Evolutionary conservation across 805 yeast species (phyloP).

Genomic region (Starmerella geochares): DNA sequence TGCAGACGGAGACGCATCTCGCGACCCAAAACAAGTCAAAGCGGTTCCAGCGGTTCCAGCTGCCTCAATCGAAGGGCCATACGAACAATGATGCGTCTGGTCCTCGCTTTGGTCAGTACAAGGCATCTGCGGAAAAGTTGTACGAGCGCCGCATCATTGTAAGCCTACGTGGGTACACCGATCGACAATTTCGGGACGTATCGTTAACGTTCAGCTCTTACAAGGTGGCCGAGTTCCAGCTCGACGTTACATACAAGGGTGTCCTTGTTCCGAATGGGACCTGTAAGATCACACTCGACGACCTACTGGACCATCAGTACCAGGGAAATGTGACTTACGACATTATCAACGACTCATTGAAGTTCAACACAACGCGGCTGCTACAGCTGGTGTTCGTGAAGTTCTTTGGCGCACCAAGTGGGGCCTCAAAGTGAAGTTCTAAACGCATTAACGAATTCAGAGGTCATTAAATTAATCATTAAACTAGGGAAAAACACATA

Average conservation of each 20-base stretch:
- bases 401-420: slow-evolving; percentile 40
- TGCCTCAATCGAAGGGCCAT: slow-evolving; percentile 1
- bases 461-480: background rate
- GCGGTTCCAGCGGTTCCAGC: slow-evolving; percentile 33
- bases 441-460: background rate
- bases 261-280: slow-evolving; percentile 46
- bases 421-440: background rate
- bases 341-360: slow-evolving; percentile 57
- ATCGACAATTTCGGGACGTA: slow-evolving; percentile 49
- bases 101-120: slow-evolving; percentile 68
- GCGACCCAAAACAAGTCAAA: slow-evolving; percentile 25
- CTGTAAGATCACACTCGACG: slow-evolving; percentile 54
- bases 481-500: background rate
- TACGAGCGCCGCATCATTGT: slow-evolving; percentile 60
- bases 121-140: slow-evolving; percentile 64
- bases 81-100: background rate
- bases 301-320: slow-evolving; percentile 62
- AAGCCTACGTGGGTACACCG: slow-evolving; percentile 45
- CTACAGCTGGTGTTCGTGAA: slow-evolving; percentile 61
- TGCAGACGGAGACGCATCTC: slow-evolving; percentile 36
- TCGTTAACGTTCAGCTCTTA: slow-evolving; percentile 69
- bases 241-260: slow-evolving; percentile 64
- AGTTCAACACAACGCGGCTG: slow-evolving; percentile 57
- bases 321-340: slow-evolving; percentile 47
- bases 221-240: slow-evolving; percentile 55